phyloP scores from a whole-genome alignment of 352 stramenopile species.

The Lagenidium sp. region DNA sequence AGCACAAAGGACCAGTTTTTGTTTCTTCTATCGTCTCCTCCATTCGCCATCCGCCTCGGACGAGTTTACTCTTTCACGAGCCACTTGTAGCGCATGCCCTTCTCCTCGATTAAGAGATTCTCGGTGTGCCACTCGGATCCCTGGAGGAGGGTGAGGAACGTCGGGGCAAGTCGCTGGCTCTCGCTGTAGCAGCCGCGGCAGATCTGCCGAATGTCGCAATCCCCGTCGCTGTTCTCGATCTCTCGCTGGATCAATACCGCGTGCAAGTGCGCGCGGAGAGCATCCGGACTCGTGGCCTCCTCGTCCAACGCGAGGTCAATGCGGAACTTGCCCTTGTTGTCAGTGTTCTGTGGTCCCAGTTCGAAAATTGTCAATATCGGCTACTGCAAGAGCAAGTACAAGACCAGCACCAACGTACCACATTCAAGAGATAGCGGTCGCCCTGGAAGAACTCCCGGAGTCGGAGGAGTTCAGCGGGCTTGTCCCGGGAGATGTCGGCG shows the following conservation, averaged over 20 bases:
- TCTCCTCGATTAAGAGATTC: constrained; percentile 57
- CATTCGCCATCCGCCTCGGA: too few species aligned
- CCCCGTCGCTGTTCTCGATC: constrained; percentile 12
- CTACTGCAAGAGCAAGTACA: background rate
- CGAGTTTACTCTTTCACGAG: too few species aligned
- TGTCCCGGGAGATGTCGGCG: constrained; percentile 24
- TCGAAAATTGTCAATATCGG: background rate
- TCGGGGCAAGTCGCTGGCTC: constrained; percentile 14
- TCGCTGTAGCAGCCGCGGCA: constrained; percentile 24
- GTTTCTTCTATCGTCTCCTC: too few species aligned
- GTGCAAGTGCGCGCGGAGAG: constrained; percentile 42
- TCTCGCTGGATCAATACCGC: constrained; percentile 35
- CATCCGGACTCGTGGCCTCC: constrained; percentile 25
- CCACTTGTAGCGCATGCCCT: constrained; percentile 52
- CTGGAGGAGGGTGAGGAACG: constrained; percentile 27
- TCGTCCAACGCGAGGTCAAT: constrained; percentile 49
- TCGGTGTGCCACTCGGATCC: constrained; percentile 43
- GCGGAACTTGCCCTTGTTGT: constrained; percentile 5
- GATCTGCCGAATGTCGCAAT: constrained; percentile 4
- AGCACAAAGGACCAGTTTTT: background rate
- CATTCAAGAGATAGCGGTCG: constrained; percentile 53
- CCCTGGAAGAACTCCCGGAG: constrained; percentile 32
- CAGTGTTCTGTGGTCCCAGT: constrained; percentile 7
- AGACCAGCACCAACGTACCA: constrained; percentile 12
- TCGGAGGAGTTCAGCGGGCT: constrained; percentile 22